Conservation (phyloP, 352 stramenopile genomes). For the Globisporangium emineosum region DNA sequence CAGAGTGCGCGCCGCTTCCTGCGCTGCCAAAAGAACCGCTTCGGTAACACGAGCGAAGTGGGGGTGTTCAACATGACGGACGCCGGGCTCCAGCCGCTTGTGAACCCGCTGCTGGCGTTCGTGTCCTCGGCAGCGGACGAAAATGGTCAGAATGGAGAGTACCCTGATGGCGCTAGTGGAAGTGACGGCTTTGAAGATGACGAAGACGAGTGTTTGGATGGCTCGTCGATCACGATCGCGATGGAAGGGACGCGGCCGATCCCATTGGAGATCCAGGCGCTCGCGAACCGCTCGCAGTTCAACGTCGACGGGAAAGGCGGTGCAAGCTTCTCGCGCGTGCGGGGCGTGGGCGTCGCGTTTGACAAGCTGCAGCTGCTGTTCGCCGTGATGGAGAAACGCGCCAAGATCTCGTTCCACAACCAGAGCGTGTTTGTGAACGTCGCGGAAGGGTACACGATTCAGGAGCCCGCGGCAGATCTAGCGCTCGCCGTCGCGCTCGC, state of each 20-base stretch:
- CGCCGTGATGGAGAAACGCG: slow-evolving; percentile 94
- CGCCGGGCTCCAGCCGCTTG: slow-evolving; percentile 68
- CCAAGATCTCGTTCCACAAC: slow-evolving; percentile 64
- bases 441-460: slow-evolving; percentile 78
- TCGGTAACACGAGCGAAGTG: slow-evolving; percentile 95
- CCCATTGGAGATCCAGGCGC: slow-evolving; percentile 93
- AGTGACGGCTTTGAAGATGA: slow-evolving; percentile 22
- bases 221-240: slow-evolving; percentile 88
- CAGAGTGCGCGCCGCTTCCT: slow-evolving; percentile 87
- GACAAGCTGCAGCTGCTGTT: slow-evolving; percentile 93
- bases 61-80: slow-evolving; percentile 95
- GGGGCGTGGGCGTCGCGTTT: slow-evolving; percentile 72
- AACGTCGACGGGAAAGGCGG: slow-evolving; percentile 23
- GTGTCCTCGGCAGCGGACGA: slow-evolving; percentile 39
- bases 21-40: slow-evolving; percentile 95
- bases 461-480: slow-evolving; percentile 76
- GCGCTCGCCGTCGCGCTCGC: slow-evolving; percentile 73
- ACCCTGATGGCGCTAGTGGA: slow-evolving; percentile 15
- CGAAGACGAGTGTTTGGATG: slow-evolving; percentile 34
- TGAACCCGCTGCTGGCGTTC: slow-evolving; percentile 79
- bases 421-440: slow-evolving; percentile 87
- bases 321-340: slow-evolving; percentile 55
- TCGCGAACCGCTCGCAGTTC: slow-evolving; percentile 75
- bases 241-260: slow-evolving; percentile 94
- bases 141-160: slow-evolving; percentile 20